These are phyloP conservation scores for Boletus subparvulus DNA, from an alignment of 768 basidiomycete genomes.

Conservation along the genomic window DNA sequence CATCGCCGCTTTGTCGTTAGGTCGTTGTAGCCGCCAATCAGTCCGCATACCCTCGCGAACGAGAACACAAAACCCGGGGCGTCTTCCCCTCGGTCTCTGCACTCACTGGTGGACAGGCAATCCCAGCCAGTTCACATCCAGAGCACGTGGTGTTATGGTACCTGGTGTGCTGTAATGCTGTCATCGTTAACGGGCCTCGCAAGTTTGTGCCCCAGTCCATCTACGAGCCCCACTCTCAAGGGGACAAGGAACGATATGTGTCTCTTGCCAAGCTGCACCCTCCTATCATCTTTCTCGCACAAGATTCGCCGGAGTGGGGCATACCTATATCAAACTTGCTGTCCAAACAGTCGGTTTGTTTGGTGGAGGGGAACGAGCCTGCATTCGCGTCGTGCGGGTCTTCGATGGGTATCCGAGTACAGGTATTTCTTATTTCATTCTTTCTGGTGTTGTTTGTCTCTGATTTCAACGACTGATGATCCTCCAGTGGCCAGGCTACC, in stretches of 20 bases:
- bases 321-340: conserved; percentile 58
- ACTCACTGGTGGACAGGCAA: background rate
- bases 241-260: conserved; percentile 70
- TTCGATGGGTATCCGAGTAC: conserved; percentile 68
- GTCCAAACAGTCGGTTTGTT: conserved; percentile 50
- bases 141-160: conserved; percentile 7
- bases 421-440: conserved; percentile 38
- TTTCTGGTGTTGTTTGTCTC: background rate
- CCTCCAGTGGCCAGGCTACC: conserved; percentile 73
- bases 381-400: conserved; percentile 68
- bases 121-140: background rate
- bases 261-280: conserved; percentile 57
- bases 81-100: background rate
- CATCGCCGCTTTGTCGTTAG: background rate
- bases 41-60: background rate
- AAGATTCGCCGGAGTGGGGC: conserved; percentile 54
- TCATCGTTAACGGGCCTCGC: conserved; percentile 34
- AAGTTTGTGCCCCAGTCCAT: conserved; percentile 62
- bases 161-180: background rate
- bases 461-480: background rate
- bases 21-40: background rate
- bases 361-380: conserved; percentile 52
- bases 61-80: background rate
- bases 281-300: conserved; percentile 59
- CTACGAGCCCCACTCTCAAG: conserved; percentile 69